These are phyloP conservation scores for Mortierella sp. DNA, from an alignment of 371 early-diverging fungal genomes.

Conservation along the genomic window DNA sequence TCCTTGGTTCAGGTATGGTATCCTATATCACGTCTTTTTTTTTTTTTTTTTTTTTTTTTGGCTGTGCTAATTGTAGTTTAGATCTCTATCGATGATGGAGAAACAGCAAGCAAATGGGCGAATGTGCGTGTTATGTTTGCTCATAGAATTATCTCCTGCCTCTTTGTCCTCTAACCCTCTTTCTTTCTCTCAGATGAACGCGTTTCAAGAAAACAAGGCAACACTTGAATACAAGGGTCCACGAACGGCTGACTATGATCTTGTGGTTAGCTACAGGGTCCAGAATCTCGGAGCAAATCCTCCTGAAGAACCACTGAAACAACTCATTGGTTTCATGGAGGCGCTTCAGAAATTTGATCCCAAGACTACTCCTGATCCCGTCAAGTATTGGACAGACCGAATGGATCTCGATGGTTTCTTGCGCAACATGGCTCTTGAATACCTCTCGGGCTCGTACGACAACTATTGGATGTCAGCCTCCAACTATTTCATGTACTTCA, in stretches of 20 bases:
- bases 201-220: slow-evolving; percentile 47
- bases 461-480: background rate
- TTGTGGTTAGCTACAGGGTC: slow-evolving; percentile 28
- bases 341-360: slow-evolving; percentile 5
- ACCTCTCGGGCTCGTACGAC: slow-evolving; percentile 50
- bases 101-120: no score
- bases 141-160: no score
- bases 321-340: slow-evolving; percentile 33
- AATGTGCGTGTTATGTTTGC: no score
- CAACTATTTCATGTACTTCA: background rate
- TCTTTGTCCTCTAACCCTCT: background rate
- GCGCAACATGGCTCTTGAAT: slow-evolving; percentile 52
- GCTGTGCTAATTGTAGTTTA: no score
- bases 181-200: slow-evolving; percentile 38
- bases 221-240: slow-evolving; percentile 43
- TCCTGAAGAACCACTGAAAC: slow-evolving; percentile 20
- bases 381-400: slow-evolving; percentile 5
- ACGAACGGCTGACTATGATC: slow-evolving; percentile 26
- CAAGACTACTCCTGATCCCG: background rate
- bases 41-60: no score
- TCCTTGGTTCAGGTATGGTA: slow-evolving; percentile 29
- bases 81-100: no score
- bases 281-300: slow-evolving; percentile 18
- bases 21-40: no score
- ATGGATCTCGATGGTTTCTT: slow-evolving; percentile 14